phyloP scores from a whole-genome alignment of 441 rosid species.

The Croton laevigatus region DNA sequence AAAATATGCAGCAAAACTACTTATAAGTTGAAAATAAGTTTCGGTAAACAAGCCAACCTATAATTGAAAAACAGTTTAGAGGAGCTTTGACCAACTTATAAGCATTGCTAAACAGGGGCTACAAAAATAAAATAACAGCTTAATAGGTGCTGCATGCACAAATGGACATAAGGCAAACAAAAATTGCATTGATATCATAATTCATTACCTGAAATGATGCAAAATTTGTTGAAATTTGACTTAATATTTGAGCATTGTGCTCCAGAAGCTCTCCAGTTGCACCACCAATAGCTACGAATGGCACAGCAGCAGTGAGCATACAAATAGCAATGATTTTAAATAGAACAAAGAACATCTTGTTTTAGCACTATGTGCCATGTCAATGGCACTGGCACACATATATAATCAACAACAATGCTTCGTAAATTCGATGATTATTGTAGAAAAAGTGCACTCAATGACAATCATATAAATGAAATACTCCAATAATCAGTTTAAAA shows the following conservation, averaged over 20 bases:
- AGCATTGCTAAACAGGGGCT: too few species aligned
- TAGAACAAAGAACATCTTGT: slow-evolving; percentile 4
- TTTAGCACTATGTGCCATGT: neutral
- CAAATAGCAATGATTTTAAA: slow-evolving; percentile 6
- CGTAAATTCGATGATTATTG: neutral
- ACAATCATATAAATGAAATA: neutral
- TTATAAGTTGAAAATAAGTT: too few species aligned
- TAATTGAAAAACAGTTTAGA: too few species aligned
- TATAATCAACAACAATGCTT: neutral
- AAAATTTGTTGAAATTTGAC: slow-evolving; percentile 73
- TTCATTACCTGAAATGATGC: slow-evolving; percentile 57
- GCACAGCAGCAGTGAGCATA: slow-evolving; percentile 15
- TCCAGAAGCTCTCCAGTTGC: slow-evolving; percentile 78
- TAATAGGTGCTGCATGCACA: neutral
- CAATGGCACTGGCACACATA: neutral
- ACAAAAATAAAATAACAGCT: neutral
- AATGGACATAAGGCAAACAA: neutral
- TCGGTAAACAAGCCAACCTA: too few species aligned
- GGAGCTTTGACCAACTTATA: too few species aligned
- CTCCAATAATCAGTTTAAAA: neutral
- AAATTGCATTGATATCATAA: neutral
- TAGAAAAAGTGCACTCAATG: neutral
- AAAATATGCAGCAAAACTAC: too few species aligned
- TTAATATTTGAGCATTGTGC: slow-evolving; percentile 74
- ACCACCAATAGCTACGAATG: slow-evolving; percentile 72